Evolutionary conservation across 805 yeast species (phyloP), one percentile per base, ranked within the genome.

Genomic region (Debaryomyces maramus): DNA sequence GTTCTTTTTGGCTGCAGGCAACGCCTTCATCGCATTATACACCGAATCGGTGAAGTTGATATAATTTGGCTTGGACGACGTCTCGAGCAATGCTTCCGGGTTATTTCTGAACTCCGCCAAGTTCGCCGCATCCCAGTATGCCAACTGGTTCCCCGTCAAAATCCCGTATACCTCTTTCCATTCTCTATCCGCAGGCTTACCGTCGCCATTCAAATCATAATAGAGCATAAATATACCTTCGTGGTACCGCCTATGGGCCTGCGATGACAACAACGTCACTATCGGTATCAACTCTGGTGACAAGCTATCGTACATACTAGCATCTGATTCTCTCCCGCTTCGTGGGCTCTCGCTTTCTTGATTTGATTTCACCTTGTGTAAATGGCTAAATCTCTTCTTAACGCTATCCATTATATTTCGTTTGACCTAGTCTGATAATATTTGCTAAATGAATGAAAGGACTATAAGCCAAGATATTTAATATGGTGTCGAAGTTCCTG

Each of bases 151-250:
- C 15, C 99, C 99, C 3, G 88, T 80, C 30, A 93, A 69, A 11
- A 87, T 88, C 32, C 96, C 98, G 60, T 86, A 93, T 17, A 90
- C 96, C 64, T 93, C 97, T 39, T 76, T 73, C 99, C 99, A 93
- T 52, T 76, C 75, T 33, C 97, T 72, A 36, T 83, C 86, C 0
- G 84, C 81, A 0, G 96, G 90, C 40, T 82, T 77, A 6, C 99
- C 99, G 50, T 91, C 96, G 18, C 86, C 78, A 54, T 82, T 81
- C 50, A 86, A 66, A 51, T 85, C 91, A 50, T 82, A 80, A 45
- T 85, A 67, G 6, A 86, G 62, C 84, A 85, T 78, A 54, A 86
- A 80, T 2, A 83, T 78, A 39, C 91, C 93, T 51, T 85, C 93
- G 45, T 75, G 72, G 61, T 86, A 86, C 33, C 88, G 73, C 45